These are phyloP conservation scores for Daldinia grandis DNA, from an alignment of 495 filamentous ascomycete species.

Conservation along the genomic window DNA sequence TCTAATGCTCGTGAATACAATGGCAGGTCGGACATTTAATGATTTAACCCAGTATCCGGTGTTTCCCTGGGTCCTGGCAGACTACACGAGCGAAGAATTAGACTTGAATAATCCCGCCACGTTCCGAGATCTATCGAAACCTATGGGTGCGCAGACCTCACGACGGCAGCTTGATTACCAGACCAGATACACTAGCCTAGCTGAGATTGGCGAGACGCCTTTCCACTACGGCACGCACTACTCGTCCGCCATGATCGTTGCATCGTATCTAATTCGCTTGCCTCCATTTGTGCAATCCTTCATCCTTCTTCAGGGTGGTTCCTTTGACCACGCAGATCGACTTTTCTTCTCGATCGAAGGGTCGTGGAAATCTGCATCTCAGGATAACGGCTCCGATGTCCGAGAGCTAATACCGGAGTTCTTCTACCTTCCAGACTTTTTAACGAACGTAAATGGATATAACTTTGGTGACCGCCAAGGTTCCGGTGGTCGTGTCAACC, in stretches of 20 bases:
- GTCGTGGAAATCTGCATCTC: slow-evolving; percentile 90
- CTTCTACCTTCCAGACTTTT: slow-evolving; percentile 93
- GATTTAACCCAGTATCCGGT: slow-evolving; percentile 98
- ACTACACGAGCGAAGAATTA: slow-evolving; percentile 96
- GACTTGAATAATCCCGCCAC: slow-evolving; percentile 82
- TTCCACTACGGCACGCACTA: slow-evolving; percentile 99
- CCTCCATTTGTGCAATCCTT: slow-evolving; percentile 97
- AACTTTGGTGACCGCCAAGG: slow-evolving; percentile 91
- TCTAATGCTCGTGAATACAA: slow-evolving; percentile 96
- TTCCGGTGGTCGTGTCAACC: slow-evolving; percentile 77
- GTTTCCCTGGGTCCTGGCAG: slow-evolving; percentile 95
- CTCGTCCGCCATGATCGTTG: slow-evolving; percentile 98
- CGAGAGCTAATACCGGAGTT: slow-evolving; percentile 95
- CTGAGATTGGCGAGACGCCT: slow-evolving; percentile 88
- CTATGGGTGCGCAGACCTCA: slow-evolving; percentile 92
- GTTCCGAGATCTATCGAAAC: slow-evolving; percentile 92
- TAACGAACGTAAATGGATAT: slow-evolving; percentile 89
- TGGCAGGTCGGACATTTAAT: slow-evolving; percentile 97
- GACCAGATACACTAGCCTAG: slow-evolving; percentile 85
- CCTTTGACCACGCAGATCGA: slow-evolving; percentile 93
- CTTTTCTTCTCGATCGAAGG: slow-evolving; percentile 93
- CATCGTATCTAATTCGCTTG: slow-evolving; percentile 92
- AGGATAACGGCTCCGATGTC: slow-evolving; percentile 90
- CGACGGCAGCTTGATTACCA: slow-evolving; percentile 78
- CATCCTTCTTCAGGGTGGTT: slow-evolving; percentile 95